Evolutionary conservation across 83 land plant species (phyloP).

Genomic region (Larix sibirica): DNA sequence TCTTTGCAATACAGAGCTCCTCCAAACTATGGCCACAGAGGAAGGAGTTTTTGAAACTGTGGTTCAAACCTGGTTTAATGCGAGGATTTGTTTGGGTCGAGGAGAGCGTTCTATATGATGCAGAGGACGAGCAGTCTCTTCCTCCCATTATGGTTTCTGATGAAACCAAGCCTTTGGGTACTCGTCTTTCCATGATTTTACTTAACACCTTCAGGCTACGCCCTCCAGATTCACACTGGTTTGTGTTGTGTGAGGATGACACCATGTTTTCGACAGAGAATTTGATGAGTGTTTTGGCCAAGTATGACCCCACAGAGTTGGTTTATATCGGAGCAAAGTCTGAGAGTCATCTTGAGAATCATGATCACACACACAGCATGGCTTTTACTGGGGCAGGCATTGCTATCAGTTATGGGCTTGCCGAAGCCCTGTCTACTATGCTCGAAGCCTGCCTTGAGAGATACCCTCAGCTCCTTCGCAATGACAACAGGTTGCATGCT

Average conservation of each 20-base stretch:
- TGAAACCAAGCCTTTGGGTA: conserved; percentile 4
- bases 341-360: conserved; percentile 30
- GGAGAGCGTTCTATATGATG: neutral
- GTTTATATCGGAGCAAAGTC: conserved; percentile 21
- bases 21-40: conserved; percentile 17
- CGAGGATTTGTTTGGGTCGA: conserved; percentile 23
- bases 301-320: conserved; percentile 26
- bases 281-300: conserved; percentile 24
- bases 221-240: conserved; percentile 24
- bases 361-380: conserved; percentile 16
- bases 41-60: conserved; percentile 21
- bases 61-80: conserved; percentile 21
- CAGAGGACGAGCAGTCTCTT: conserved; percentile 6
- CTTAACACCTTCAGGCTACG: conserved; percentile 20
- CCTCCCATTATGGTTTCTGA: conserved; percentile 25
- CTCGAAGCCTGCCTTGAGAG: conserved; percentile 28
- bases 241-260: conserved; percentile 33
- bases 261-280: conserved; percentile 26
- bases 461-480: conserved; percentile 22
- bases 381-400: conserved; percentile 31
- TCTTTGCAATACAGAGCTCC: conserved; percentile 23
- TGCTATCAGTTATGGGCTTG: conserved; percentile 32
- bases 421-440: conserved; percentile 24
- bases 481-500: conserved; percentile 23
- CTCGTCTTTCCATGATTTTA: conserved; percentile 21